Evolutionary conservation across 352 stramenopile genomes (phyloP).

Genomic region (Pythium angustatum): DNA sequence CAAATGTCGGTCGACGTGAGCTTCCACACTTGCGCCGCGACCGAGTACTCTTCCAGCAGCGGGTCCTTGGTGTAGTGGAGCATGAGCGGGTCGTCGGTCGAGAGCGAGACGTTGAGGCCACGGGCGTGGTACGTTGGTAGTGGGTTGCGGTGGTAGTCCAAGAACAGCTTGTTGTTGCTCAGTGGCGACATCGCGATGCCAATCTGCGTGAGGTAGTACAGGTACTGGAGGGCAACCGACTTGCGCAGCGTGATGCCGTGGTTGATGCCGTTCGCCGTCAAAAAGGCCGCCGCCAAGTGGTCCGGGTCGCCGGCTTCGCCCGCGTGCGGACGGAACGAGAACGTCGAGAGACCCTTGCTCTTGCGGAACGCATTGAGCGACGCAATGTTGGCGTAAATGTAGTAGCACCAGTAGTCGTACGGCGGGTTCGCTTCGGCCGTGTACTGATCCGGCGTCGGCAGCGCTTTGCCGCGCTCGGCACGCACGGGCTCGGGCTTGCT

Average conservation of each 20-base stretch:
- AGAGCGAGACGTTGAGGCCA: slow-evolving; percentile 98
- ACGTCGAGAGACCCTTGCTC: slow-evolving; percentile 87
- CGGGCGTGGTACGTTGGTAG: slow-evolving; percentile 95
- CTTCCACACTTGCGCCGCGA: slow-evolving; percentile 94
- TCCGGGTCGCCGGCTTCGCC: slow-evolving; percentile 98
- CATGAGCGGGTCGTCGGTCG: slow-evolving; percentile 98
- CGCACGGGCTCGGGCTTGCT: slow-evolving; percentile 91
- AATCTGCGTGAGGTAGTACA: slow-evolving; percentile 99
- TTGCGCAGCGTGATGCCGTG: slow-evolving; percentile 98
- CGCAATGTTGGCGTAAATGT: slow-evolving; percentile 97
- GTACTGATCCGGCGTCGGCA: slow-evolving; percentile 86
- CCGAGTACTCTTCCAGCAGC: slow-evolving; percentile 95
- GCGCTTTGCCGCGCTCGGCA: slow-evolving; percentile 69
- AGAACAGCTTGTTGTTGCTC: slow-evolving; percentile 96
- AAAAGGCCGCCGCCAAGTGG: slow-evolving; percentile 92
- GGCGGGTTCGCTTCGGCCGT: slow-evolving; percentile 89
- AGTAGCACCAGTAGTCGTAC: slow-evolving; percentile 97
- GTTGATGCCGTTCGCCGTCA: slow-evolving; percentile 96
- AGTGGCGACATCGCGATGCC: slow-evolving; percentile 93
- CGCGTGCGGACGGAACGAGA: slow-evolving; percentile 98
- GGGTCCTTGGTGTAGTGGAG: slow-evolving; percentile 99
- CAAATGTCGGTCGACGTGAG: slow-evolving; percentile 97
- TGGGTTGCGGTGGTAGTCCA: slow-evolving; percentile 94
- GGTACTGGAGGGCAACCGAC: slow-evolving; percentile 95
- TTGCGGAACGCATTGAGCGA: slow-evolving; percentile 94